Base-by-base conservation (phyloP, 257 asterid species). In the Apocynum venetum region DNA sequence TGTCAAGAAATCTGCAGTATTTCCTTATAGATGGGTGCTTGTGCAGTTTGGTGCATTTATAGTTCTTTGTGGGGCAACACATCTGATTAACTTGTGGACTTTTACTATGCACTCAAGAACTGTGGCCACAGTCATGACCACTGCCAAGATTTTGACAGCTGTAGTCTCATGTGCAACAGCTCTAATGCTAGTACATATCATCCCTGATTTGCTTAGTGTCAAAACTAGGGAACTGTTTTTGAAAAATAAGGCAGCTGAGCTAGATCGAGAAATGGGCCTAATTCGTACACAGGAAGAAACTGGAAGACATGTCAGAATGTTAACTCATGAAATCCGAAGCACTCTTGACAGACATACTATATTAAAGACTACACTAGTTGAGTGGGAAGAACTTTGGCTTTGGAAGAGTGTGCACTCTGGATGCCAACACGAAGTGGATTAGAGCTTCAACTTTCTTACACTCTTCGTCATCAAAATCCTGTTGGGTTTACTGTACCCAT, bases 11-110 rank as follows among this genome's bases (percentile, higher is more conserved):
- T 96, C 99, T 61, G 98, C 98, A 0, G 97, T 93, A 71, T 96
- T 96, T 78, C 99, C 99, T 0, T 96, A 96, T 77, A 85, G 92
- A 87, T 96, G 99, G 99, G 99, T 96, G 83, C 97, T 96, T 49
- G 97, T 96, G 80, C 99, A 96, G 90, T 96, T 96, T 71, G 99
- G 99, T 79, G 99, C 99, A 41, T 96, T 96, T 78, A 96, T 96
- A 72, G 97, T 96, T 83, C 98, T 96, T 41, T 96, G 99, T 82
- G 99, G 99, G 38, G 97, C 98, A 12, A 96, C 99, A 36, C 99
- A 96, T 83, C 87, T 96, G 59, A 96, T 96, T 63, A 96, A 88
- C 81, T 81, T 96, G 63, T 96, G 99, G 99, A 96, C 99, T 12
- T 90, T 92, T 71, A 86, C 82, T 36, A 76, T 86, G 84, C 98